Base-by-base conservation (phyloP, 805 yeast species). In the Maudiozyma serrabonitensis region DNA sequence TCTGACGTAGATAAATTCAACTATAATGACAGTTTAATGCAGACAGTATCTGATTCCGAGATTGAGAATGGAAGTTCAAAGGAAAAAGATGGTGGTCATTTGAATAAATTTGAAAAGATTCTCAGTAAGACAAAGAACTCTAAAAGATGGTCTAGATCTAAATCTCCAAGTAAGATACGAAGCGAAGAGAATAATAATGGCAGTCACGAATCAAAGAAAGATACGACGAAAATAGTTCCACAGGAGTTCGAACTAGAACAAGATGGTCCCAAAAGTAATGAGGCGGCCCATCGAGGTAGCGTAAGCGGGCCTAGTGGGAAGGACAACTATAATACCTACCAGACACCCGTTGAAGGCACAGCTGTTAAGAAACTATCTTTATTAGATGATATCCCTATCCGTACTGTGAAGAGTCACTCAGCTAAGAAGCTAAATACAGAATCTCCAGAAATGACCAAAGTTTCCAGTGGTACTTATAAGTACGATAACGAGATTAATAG, bases 21-120 rank as follows among this genome's bases (percentile, higher is more conserved):
- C n/a, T 11, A 41, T 4, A 26, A 15, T 6, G 32, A 21, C 12
- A 15, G 6, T 5, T 12, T 18, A 9, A 18, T 26, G 13, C 12
- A 42, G 23, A 31, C 28, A 3, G 25, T 9, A 16, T n/a, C 23
- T 26, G 35, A n/a, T 16, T n/a, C 35, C 3, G 45, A 42, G 6
- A 8, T 28, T 15, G 34, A 42, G 12, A 25, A 11, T 16, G 26
- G n/a, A 13, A 31, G 38, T 32, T 18, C 37, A 3, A 18, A 34
- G 7, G 44, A 19, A 18, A 37, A 41, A n/a, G 41, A 41, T 12
- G 32, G 40, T 18, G 16, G 53, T 13, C 50, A 56, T 42, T 43
- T 51, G 19, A 57, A 55, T 37, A 55, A 56, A 41, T 52, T 60
- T 19, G 65, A 57, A 38, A 56, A 58, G 48, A 60, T 60, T 26